Conservation (phyloP, 768 basidiomycete species). For the Mycena vitilis region DNA sequence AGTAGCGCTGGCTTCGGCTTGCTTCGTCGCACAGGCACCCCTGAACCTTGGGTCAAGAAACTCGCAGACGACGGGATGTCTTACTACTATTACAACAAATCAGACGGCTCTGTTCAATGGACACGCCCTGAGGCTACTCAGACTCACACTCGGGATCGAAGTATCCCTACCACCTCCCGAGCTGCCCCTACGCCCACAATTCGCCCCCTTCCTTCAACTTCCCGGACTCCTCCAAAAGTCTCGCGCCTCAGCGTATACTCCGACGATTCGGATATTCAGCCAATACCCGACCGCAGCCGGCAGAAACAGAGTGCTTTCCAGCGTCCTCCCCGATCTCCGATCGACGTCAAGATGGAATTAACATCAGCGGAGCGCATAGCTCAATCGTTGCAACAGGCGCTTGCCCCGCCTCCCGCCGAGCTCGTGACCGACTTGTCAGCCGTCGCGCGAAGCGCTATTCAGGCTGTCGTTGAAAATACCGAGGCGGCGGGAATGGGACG, state of each 20-base stretch:
- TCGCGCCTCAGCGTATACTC: slow-evolving; percentile 77
- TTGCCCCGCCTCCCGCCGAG: slow-evolving; percentile 69
- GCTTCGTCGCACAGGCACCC: slow-evolving; percentile 67
- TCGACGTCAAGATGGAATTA: slow-evolving; percentile 54
- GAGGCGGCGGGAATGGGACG: slow-evolving; percentile 58
- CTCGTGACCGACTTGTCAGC: slow-evolving; percentile 71
- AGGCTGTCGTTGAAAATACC: slow-evolving; percentile 71
- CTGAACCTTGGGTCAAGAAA: slow-evolving; percentile 86
- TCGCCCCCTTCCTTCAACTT: slow-evolving; percentile 33
- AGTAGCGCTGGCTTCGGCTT: slow-evolving; percentile 68
- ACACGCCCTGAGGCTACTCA: slow-evolving; percentile 62
- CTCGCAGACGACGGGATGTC: slow-evolving; percentile 86
- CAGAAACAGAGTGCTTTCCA: slow-evolving; percentile 34
- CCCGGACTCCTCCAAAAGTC: slow-evolving; percentile 37
- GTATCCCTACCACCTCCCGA: slow-evolving; percentile 31
- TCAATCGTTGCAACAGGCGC: slow-evolving; percentile 68
- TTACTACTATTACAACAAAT: slow-evolving; percentile 82
- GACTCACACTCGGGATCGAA: slow-evolving; percentile 33
- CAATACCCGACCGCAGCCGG: slow-evolving; percentile 45
- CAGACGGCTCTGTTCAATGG: slow-evolving; percentile 77
- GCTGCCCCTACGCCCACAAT: slow-evolving; percentile 40
- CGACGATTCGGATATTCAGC: slow-evolving; percentile 82
- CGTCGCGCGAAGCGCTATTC: slow-evolving; percentile 68
- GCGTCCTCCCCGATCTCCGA: slow-evolving; percentile 20
- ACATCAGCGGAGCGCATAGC: slow-evolving; percentile 79